Percentiles rank a stretch among this genome's conserved stretches.
These are phyloP conservation scores for Sideroxylon spinosum DNA, from an alignment of 179 eudicot species.

Conservation along the genomic window DNA sequence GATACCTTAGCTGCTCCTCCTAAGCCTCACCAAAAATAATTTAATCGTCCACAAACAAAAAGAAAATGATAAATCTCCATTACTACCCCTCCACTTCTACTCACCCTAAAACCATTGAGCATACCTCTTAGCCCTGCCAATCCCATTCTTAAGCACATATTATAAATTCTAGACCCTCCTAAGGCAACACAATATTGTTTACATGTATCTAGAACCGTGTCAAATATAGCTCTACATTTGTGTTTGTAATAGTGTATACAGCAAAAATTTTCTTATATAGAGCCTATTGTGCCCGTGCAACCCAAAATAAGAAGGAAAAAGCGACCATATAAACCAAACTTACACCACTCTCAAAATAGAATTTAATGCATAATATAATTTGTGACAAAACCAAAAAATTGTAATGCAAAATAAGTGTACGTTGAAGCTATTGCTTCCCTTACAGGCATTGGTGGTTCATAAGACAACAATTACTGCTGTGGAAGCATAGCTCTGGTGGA, in stretches of 20 bases:
- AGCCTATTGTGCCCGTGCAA: neutral
- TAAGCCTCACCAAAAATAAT: no score
- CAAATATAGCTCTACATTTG: neutral
- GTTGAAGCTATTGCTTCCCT: slow-evolving; percentile 21
- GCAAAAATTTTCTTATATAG: neutral
- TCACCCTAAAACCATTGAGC: no score
- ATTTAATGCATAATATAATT: neutral
- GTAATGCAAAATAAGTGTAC: slow-evolving; percentile 4
- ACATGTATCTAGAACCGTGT: neutral
- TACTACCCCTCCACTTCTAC: no score
- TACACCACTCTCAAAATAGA: neutral
- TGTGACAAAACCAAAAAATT: neutral
- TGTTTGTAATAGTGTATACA: neutral
- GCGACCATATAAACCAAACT: neutral
- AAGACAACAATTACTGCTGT: slow-evolving; percentile 32
- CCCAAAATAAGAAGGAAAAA: neutral
- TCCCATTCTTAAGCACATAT: no score
- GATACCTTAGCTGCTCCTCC: no score
- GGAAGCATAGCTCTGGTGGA: slow-evolving; percentile 36
- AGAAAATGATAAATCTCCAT: no score
- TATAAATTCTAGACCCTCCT: no score
- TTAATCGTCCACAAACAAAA: no score
- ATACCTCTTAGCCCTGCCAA: no score
- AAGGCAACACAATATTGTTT: neutral
- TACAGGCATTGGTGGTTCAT: slow-evolving; percentile 52